These are phyloP conservation scores for Cantharellus anzutake DNA, from an alignment of 768 basidiomycete species.

Conservation along the genomic window DNA sequence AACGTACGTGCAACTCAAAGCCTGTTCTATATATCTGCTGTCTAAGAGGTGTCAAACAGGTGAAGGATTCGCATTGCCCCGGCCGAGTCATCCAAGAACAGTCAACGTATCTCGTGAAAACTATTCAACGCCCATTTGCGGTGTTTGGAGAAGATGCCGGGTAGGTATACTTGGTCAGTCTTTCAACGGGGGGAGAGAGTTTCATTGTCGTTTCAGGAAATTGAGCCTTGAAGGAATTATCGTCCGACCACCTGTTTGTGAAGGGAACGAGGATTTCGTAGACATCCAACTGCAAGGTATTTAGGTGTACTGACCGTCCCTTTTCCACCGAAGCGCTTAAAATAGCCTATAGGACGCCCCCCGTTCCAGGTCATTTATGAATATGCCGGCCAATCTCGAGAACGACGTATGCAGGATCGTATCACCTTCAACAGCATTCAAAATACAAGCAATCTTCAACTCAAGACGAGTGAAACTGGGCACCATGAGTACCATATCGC, in stretches of 20 bases:
- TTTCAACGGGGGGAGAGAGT: background rate
- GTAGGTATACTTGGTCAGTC: slow-evolving; percentile 14
- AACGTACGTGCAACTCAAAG: slow-evolving; percentile 25
- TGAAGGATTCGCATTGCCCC: slow-evolving; percentile 70
- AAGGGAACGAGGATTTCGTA: slow-evolving; percentile 61
- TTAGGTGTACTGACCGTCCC: background rate
- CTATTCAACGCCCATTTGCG: slow-evolving; percentile 64
- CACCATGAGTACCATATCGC: slow-evolving; percentile 81
- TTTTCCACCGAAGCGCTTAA: background rate
- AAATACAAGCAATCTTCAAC: slow-evolving; percentile 55
- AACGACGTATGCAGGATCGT: slow-evolving; percentile 30
- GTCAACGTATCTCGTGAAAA: slow-evolving; percentile 49
- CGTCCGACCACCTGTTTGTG: slow-evolving; percentile 61
- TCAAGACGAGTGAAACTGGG: slow-evolving; percentile 59
- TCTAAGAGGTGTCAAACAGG: slow-evolving; percentile 22
- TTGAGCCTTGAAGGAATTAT: slow-evolving; percentile 29
- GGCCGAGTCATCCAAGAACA: slow-evolving; percentile 46
- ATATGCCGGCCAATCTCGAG: background rate
- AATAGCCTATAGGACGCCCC: slow-evolving; percentile 35
- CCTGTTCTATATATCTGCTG: background rate
- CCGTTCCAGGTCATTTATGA: slow-evolving; percentile 58
- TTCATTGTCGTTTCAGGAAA: slow-evolving; percentile 33
- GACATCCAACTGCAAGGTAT: slow-evolving; percentile 66
- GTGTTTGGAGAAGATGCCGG: slow-evolving; percentile 27
- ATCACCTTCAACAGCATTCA: slow-evolving; percentile 76